These are phyloP conservation scores for Gamarada debralockiae DNA, from an alignment of 495 filamentous ascomycete species.

Conservation along the genomic window DNA sequence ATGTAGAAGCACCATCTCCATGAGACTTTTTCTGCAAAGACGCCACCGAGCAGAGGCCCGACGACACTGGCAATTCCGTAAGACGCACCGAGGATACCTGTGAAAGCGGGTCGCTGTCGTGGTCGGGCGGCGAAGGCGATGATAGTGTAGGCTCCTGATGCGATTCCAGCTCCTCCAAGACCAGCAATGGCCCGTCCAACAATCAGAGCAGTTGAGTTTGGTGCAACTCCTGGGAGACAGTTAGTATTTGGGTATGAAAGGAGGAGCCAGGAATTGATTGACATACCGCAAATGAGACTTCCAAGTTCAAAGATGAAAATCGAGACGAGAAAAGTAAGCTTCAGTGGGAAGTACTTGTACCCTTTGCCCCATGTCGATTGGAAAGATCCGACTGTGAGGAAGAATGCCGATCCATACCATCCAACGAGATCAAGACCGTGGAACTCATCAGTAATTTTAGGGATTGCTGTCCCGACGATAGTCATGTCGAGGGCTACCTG, in stretches of 20 bases:
- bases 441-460: conserved; percentile 46
- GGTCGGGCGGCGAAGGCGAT: conserved; percentile 73
- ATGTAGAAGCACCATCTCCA: conserved; percentile 24
- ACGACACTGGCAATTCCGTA: conserved; percentile 63
- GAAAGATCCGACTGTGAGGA: conserved; percentile 42
- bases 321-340: conserved; percentile 63
- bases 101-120: conserved; percentile 54
- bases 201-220: conserved; percentile 70
- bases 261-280: neutral
- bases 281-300: conserved; percentile 66
- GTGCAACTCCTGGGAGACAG: conserved; percentile 49
- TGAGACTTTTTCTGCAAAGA: conserved; percentile 44
- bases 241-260: neutral
- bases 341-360: conserved; percentile 37
- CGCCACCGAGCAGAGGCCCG: conserved; percentile 59
- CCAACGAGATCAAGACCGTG: conserved; percentile 42
- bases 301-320: conserved; percentile 82
- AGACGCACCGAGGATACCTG: conserved; percentile 53
- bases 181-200: conserved; percentile 82
- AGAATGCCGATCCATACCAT: conserved; percentile 54
- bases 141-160: conserved; percentile 78
- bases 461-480: conserved; percentile 57
- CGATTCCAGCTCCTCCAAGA: conserved; percentile 75
- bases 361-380: conserved; percentile 45
- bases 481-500: conserved; percentile 41